These are phyloP conservation scores for Alternaria brassicae DNA, from an alignment of 2,329 filamentous ascomycete genomes.

Conservation along the genomic window DNA sequence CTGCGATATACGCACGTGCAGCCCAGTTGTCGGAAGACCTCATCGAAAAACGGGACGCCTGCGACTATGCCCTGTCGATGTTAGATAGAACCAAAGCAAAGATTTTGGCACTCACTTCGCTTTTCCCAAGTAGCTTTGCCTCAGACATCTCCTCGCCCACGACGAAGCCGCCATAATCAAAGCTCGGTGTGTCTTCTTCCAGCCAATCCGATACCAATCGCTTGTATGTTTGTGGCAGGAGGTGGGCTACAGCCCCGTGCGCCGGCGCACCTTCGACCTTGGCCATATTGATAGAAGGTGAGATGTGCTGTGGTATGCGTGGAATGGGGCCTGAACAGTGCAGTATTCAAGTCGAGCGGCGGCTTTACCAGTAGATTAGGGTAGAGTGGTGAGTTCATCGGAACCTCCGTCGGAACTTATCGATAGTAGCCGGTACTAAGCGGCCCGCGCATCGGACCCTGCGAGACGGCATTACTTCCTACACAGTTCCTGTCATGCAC, in stretches of 20 bases:
- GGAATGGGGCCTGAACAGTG: background rate
- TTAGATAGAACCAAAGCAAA: background rate
- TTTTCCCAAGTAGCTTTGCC: slow-evolving; percentile 64
- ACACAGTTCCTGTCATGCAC: background rate
- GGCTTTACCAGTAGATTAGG: too few species aligned
- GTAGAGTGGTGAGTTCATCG: slow-evolving; percentile 14
- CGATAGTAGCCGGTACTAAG: slow-evolving; percentile 24
- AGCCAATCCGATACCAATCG: slow-evolving; percentile 82
- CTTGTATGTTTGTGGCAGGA: slow-evolving; percentile 87
- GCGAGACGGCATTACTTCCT: background rate
- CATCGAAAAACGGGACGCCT: slow-evolving; percentile 92
- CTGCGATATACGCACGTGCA: slow-evolving; percentile 66
- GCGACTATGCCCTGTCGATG: slow-evolving; percentile 74
- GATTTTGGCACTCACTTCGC: slow-evolving; percentile 50
- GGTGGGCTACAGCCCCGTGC: slow-evolving; percentile 69
- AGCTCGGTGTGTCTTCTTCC: slow-evolving; percentile 92
- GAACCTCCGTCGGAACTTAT: slow-evolving; percentile 16
- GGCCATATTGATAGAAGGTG: slow-evolving; percentile 13
- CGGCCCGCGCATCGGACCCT: slow-evolving; percentile 23
- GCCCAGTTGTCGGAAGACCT: slow-evolving; percentile 87
- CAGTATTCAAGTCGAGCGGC: background rate
- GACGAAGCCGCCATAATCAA: slow-evolving; percentile 97
- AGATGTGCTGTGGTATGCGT: background rate
- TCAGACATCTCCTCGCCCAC: slow-evolving; percentile 72
- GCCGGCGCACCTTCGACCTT: slow-evolving; percentile 60